Evolutionary conservation across 176 grass and related monocot species (phyloP).

Genomic region (Carex kokanica): DNA sequence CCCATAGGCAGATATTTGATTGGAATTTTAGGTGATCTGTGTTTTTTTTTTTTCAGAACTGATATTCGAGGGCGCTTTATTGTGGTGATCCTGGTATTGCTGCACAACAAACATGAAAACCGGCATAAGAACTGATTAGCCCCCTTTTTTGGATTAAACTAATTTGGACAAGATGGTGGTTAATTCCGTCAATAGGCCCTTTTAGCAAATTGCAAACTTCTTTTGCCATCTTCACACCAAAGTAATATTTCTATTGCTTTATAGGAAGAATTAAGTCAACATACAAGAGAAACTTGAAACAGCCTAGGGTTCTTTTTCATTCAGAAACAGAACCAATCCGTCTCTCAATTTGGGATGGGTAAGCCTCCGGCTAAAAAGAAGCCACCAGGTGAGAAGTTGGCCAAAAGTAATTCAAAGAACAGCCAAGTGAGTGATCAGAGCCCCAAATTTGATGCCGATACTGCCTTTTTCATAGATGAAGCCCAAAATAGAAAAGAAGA

Average conservation of each 20-base stretch:
- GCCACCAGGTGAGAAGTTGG: not conserved
- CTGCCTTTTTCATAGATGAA: slow-evolving; percentile 43
- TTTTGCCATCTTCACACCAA: not conserved
- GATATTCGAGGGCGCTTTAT: not conserved
- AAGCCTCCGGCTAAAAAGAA: slow-evolving; percentile 14
- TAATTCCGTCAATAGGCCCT: no score
- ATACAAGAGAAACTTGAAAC: slow-evolving; percentile 1
- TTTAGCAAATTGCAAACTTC: not conserved
- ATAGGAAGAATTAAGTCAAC: not conserved
- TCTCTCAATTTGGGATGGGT: slow-evolving; percentile 6
- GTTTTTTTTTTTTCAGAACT: not conserved
- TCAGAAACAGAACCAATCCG: not conserved
- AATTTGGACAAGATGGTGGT: not conserved
- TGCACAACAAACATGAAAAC: not conserved
- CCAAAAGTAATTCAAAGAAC: slow-evolving; percentile 27
- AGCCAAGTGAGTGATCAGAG: slow-evolving; percentile 21
- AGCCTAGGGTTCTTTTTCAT: not conserved
- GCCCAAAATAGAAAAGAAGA: slow-evolving; percentile 52
- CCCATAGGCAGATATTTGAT: not conserved
- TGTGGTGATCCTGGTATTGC: not conserved
- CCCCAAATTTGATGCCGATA: slow-evolving; percentile 39
- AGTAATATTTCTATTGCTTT: not conserved
- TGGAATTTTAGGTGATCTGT: not conserved
- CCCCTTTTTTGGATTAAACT: not conserved
- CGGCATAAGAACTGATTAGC: not conserved